A percentile compares a stretch with the other conserved stretches of the same genome.
Conservation (phyloP, 257 asterid genomes). For the Capsicum baccatum region DNA sequence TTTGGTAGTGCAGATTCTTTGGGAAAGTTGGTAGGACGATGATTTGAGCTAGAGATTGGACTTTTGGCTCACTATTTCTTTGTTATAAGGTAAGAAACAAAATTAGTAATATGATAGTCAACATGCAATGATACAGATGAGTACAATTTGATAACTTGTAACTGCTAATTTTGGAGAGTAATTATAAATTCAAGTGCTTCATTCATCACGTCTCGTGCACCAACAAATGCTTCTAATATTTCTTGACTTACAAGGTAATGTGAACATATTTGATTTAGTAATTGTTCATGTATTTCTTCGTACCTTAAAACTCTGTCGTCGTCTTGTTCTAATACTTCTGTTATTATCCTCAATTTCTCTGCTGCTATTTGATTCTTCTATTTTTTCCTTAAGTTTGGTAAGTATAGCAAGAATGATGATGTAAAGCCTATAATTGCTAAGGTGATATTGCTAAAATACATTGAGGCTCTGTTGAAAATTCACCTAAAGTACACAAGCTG, state of each 20-base stretch:
- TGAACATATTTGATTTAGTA: conserved; percentile 52
- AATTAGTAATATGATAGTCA: too few species aligned
- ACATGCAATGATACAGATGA: neutral
- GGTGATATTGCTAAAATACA: conserved; percentile 37
- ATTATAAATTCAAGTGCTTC: conserved; percentile 43
- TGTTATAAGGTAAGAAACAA: conserved; percentile 79
- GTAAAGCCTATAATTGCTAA: conserved; percentile 41
- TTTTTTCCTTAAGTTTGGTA: conserved; percentile 38
- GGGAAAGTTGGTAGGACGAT: neutral
- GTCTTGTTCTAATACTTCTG: conserved; percentile 44
- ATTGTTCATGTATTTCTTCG: conserved; percentile 53
- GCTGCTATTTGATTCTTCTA: conserved; percentile 25
- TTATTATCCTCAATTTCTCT: conserved; percentile 39
- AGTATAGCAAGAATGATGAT: conserved; percentile 37
- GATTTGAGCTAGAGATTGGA: neutral
- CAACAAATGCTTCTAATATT: conserved; percentile 46
- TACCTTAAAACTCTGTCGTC: conserved; percentile 39
- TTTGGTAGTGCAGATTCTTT: conserved; percentile 22
- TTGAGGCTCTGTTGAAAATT: neutral
- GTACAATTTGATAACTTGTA: conserved; percentile 37
- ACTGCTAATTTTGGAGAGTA: conserved; percentile 40
- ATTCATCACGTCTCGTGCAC: conserved; percentile 50
- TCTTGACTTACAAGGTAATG: conserved; percentile 46
- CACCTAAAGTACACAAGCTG: neutral
- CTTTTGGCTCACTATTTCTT: neutral